Evolutionary conservation across 495 filamentous ascomycete species (phyloP).

Genomic region (Sordaria brevicollis): DNA sequence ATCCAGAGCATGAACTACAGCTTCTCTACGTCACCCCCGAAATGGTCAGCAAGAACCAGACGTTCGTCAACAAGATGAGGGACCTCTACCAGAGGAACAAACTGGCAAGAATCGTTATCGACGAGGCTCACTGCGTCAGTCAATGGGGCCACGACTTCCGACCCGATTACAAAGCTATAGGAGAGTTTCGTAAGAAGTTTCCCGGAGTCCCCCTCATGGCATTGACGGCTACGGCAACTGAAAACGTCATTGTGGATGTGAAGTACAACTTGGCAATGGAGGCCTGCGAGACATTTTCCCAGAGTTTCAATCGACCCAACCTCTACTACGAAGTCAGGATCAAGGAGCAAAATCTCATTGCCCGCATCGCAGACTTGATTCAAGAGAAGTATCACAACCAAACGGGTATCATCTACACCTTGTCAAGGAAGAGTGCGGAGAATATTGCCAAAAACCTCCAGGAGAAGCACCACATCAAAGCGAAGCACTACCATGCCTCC

Average conservation of each 20-base stretch:
- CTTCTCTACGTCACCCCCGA: constrained; percentile 93
- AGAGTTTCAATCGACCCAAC: constrained; percentile 93
- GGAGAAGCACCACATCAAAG: constrained; percentile 52
- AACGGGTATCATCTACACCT: constrained; percentile 89
- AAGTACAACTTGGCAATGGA: constrained; percentile 77
- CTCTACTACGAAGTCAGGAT: constrained; percentile 70
- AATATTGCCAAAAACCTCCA: constrained; percentile 59
- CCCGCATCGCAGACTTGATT: constrained; percentile 64
- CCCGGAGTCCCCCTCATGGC: constrained; percentile 83
- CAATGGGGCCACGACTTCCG: constrained; percentile 99
- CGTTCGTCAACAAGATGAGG: constrained; percentile 49
- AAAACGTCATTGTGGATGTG: constrained; percentile 83
- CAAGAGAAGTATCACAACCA: constrained; percentile 51
- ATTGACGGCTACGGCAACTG: constrained; percentile 86
- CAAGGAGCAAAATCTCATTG: constrained; percentile 43
- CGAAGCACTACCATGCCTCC: constrained; percentile 77
- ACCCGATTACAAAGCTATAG: constrained; percentile 86
- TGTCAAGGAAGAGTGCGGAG: constrained; percentile 78
- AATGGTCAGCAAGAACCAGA: constrained; percentile 75
- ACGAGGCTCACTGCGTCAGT: constrained; percentile 97
- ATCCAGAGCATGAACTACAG: constrained; percentile 62
- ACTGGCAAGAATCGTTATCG: constrained; percentile 87
- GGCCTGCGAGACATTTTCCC: constrained; percentile 63
- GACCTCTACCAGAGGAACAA: constrained; percentile 52
- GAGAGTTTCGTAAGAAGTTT: constrained; percentile 55